Percentiles rank a stretch among this genome's conserved stretches.
phyloP scores from a whole-genome alignment of 352 stramenopile species.

The Phytopythium helicoides region DNA sequence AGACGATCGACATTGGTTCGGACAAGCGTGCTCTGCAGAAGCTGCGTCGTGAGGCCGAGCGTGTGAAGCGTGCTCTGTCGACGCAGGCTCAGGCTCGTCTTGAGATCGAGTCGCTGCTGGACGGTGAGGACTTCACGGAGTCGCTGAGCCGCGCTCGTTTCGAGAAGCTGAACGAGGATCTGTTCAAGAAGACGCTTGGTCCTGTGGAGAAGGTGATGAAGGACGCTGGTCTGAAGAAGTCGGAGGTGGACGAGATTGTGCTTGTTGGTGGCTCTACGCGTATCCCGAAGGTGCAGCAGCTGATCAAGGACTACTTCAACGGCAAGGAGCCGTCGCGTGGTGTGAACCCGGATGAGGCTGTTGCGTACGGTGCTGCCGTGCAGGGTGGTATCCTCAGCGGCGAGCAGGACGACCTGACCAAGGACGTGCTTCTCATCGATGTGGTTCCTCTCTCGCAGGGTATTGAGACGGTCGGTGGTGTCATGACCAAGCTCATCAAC shows the following conservation, averaged over 20 bases:
- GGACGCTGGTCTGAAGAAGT: constrained; percentile 95
- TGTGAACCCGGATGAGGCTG: constrained; percentile 98
- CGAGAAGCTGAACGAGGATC: constrained; percentile 97
- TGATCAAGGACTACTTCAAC: constrained; percentile 99
- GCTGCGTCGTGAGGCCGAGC: constrained; percentile 95
- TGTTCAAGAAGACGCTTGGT: constrained; percentile 99
- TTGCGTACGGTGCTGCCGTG: constrained; percentile 98
- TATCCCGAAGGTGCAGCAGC: constrained; percentile 96
- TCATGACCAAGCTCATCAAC: too few species aligned
- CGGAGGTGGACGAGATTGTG: constrained; percentile 98
- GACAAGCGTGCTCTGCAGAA: constrained; percentile 97
- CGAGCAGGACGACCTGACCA: constrained; percentile 88
- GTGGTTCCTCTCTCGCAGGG: constrained; percentile 97
- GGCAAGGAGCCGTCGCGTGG: constrained; percentile 91
- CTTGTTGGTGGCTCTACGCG: constrained; percentile 98
- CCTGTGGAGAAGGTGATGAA: constrained; percentile 95
- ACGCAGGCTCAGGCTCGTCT: constrained; percentile 94
- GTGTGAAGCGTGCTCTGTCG: constrained; percentile 98
- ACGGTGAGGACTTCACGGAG: constrained; percentile 97
- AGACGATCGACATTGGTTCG: constrained; percentile 90
- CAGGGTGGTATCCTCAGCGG: constrained; percentile 95
- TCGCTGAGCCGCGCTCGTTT: constrained; percentile 96
- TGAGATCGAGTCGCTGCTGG: constrained; percentile 96
- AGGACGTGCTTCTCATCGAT: constrained; percentile 97
- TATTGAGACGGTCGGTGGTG: too few species aligned